These are phyloP conservation scores for Mycena filopes DNA, from an alignment of 768 basidiomycete genomes.

Conservation along the genomic window DNA sequence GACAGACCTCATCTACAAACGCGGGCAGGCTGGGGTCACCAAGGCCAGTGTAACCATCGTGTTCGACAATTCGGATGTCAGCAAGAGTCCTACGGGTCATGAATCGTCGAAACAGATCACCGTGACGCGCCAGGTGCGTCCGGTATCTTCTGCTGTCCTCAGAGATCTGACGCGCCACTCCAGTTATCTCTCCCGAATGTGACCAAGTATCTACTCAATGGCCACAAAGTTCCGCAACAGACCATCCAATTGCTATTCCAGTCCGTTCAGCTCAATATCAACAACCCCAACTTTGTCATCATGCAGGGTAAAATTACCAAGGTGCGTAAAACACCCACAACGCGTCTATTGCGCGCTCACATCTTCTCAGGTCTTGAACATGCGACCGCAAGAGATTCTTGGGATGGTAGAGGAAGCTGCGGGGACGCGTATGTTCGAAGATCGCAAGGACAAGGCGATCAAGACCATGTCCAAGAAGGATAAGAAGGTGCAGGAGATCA, in stretches of 20 bases:
- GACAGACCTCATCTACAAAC: conserved; percentile 98
- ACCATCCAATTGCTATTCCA: conserved; percentile 93
- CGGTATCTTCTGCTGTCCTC: neutral
- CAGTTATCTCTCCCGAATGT: conserved; percentile 94
- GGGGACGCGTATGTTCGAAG: conserved; percentile 99
- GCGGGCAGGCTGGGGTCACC: conserved; percentile 95
- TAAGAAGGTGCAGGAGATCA: conserved; percentile 92
- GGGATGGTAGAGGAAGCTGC: conserved; percentile 99
- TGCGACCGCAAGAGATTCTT: conserved; percentile 97
- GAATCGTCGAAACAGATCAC: conserved; percentile 90
- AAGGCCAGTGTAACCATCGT: conserved; percentile 99
- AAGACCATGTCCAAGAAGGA: conserved; percentile 98
- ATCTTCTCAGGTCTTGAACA: conserved; percentile 80
- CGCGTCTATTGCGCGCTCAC: neutral
- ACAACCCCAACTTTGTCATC: conserved; percentile 99
- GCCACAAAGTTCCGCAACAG: conserved; percentile 91
- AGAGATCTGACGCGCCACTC: conserved; percentile 11
- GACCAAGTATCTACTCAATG: conserved; percentile 95
- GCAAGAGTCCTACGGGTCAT: conserved; percentile 84
- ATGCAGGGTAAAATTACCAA: conserved; percentile 99
- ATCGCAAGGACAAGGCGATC: conserved; percentile 95
- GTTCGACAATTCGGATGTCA: conserved; percentile 94
- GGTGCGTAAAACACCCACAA: conserved; percentile 49
- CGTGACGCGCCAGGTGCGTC: conserved; percentile 89
- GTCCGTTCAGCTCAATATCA: conserved; percentile 97